A percentile compares a stretch with the other conserved stretches of the same genome.
Conservation (phyloP, 106 monocot species). For the Cymbidium sinense region DNA sequence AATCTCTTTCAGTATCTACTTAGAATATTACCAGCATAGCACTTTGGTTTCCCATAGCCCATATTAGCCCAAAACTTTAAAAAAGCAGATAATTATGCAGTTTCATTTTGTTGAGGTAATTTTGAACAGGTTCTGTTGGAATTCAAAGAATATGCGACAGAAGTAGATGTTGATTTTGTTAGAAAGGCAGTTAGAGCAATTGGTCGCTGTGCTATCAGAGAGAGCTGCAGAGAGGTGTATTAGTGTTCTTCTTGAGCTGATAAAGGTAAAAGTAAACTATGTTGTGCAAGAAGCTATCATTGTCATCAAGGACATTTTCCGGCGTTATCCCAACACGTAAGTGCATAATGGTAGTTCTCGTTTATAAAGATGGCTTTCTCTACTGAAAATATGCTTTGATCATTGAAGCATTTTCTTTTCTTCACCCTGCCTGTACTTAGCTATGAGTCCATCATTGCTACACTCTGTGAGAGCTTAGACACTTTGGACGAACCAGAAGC, state of each 20-base stretch:
- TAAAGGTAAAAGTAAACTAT: constrained; percentile 99
- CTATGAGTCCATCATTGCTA: constrained; percentile 98
- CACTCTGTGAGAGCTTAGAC: constrained; percentile 96
- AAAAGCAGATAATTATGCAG: background rate
- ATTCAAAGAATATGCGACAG: constrained; percentile 99
- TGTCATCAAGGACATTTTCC: constrained; percentile 98
- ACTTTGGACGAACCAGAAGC: constrained; percentile 99
- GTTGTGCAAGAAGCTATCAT: constrained; percentile 99
- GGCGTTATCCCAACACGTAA: constrained; percentile 99
- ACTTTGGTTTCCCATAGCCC: background rate
- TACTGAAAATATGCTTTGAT: background rate
- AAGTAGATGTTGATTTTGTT: constrained; percentile 99
- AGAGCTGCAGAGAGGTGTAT: constrained; percentile 98
- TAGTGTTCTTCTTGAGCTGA: constrained; percentile 97
- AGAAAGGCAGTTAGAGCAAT: constrained; percentile 99
- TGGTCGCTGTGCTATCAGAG: constrained; percentile 95
- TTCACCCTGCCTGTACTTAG: constrained; percentile 27
- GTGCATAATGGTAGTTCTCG: constrained; percentile 6
- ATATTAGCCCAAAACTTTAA: background rate
- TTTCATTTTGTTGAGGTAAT: background rate
- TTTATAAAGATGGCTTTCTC: background rate
- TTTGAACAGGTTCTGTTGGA: constrained; percentile 79
- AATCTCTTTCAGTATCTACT: no score
- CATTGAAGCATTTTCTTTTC: background rate
- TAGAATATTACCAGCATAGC: no score